Percentiles rank a stretch among this genome's conserved stretches.
Evolutionary conservation across 1,139 yeast genomes (phyloP).

Genomic region (Meyerozyma carpophila): DNA sequence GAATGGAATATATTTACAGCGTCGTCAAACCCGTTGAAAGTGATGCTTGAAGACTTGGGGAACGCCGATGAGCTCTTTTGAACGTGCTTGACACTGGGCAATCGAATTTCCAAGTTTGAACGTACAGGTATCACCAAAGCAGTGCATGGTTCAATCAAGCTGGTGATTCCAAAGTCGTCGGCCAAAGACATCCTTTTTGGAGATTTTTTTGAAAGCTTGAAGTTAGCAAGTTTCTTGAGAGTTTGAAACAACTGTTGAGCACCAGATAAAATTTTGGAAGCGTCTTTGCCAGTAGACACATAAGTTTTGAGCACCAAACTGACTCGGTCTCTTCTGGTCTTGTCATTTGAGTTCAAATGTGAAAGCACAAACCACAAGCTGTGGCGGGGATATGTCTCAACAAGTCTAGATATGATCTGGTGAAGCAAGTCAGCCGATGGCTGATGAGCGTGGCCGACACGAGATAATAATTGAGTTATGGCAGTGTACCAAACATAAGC

Average conservation of each 20-base stretch:
- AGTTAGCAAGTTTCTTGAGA: slow-evolving; percentile 32
- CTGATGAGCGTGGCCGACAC: slow-evolving; percentile 62
- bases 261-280: neutral
- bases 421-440: slow-evolving; percentile 54
- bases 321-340: slow-evolving; percentile 50
- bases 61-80: slow-evolving; percentile 47
- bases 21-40: slow-evolving; percentile 56
- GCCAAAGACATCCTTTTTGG: slow-evolving; percentile 30
- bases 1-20: slow-evolving; percentile 68
- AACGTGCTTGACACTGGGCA: slow-evolving; percentile 49
- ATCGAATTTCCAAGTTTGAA: slow-evolving; percentile 60
- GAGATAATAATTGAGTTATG: slow-evolving; percentile 77
- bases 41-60: slow-evolving; percentile 46
- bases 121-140: slow-evolving; percentile 79
- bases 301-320: slow-evolving; percentile 17
- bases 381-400: slow-evolving; percentile 70
- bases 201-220: slow-evolving; percentile 31
- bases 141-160: slow-evolving; percentile 47
- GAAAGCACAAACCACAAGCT: slow-evolving; percentile 83
- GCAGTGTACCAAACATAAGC: slow-evolving; percentile 77
- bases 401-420: slow-evolving; percentile 50
- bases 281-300: neutral
- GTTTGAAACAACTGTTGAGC: slow-evolving; percentile 29
- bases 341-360: slow-evolving; percentile 63
- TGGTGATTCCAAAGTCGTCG: slow-evolving; percentile 42